phyloP scores from a whole-genome alignment of 495 filamentous ascomycete species.

The Tirmania nivea region DNA sequence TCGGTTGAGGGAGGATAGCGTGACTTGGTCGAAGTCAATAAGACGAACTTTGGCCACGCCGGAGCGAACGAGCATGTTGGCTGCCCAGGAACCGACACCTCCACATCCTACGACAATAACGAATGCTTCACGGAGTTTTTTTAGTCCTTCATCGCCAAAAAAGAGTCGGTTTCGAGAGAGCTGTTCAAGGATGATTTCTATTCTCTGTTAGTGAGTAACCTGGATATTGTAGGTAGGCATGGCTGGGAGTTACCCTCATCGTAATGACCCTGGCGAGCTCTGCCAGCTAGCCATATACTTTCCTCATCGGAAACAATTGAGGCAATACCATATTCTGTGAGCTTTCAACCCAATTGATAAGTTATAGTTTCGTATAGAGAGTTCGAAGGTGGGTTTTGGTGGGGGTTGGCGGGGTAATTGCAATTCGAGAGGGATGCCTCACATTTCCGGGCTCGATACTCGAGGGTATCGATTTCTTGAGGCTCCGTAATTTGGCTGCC shows the following conservation, averaged over 20 bases:
- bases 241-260: constrained; percentile 41
- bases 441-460: constrained; percentile 15
- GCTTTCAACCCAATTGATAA: constrained; percentile 23
- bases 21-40: constrained; percentile 96
- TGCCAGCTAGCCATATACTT: constrained; percentile 49
- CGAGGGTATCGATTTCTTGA: constrained; percentile 53
- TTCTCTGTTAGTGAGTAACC: constrained; percentile 4
- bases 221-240: background rate
- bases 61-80: constrained; percentile 66
- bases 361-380: too few species aligned
- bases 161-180: constrained; percentile 88
- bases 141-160: constrained; percentile 58
- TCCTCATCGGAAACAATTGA: constrained; percentile 58
- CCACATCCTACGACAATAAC: constrained; percentile 82
- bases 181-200: constrained; percentile 84
- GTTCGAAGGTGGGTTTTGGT: constrained; percentile 1
- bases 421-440: constrained; percentile 13
- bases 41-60: constrained; percentile 71
- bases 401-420: background rate
- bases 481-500: constrained; percentile 36
- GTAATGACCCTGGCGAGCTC: constrained; percentile 73
- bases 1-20: constrained; percentile 74
- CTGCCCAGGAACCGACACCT: constrained; percentile 82
- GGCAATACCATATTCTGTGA: constrained; percentile 54
- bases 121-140: constrained; percentile 56